Conservation (phyloP, 352 stramenopile genomes). For the Pythium biforme region DNA sequence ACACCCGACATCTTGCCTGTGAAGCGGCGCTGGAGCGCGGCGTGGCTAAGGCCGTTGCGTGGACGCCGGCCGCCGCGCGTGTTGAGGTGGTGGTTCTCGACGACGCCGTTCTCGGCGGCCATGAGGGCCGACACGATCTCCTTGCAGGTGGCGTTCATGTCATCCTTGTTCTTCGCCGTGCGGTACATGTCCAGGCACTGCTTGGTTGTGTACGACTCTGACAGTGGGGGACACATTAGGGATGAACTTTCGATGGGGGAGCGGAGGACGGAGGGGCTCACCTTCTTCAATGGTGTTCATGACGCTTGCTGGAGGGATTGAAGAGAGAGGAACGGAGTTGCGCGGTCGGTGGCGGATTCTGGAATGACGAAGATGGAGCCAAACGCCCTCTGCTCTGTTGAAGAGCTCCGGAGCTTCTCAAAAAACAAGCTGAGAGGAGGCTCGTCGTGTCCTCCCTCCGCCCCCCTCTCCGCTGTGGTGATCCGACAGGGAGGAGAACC, state of each 20-base stretch:
- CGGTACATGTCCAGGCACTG: slow-evolving; percentile 77
- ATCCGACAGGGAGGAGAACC: slow-evolving; percentile 9
- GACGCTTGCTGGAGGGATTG: neutral
- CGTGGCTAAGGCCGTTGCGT: slow-evolving; percentile 69
- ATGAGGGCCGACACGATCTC: slow-evolving; percentile 74
- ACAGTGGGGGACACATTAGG: neutral
- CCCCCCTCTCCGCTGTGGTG: neutral
- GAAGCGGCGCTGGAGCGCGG: slow-evolving; percentile 72
- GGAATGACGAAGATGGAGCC: neutral
- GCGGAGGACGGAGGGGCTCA: neutral
- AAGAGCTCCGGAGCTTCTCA: too few relatives aligned
- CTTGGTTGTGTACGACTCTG: slow-evolving; percentile 19
- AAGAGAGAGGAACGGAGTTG: neutral
- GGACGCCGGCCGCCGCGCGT: slow-evolving; percentile 53
- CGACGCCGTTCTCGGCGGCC: slow-evolving; percentile 57
- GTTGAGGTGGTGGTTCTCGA: slow-evolving; percentile 72
- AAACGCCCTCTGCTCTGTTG: neutral
- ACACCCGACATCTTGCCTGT: slow-evolving; percentile 84
- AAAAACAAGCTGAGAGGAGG: neutral
- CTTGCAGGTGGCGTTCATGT: slow-evolving; percentile 67
- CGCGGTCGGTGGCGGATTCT: neutral
- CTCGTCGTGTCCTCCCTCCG: neutral
- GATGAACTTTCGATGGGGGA: neutral
- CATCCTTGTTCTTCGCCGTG: slow-evolving; percentile 78
- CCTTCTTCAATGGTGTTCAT: slow-evolving; percentile 20